A percentile compares a stretch with the other conserved stretches of the same genome.
Conservation (phyloP, 1,284 basidiomycete genomes). For the Tilletia walkeri region DNA sequence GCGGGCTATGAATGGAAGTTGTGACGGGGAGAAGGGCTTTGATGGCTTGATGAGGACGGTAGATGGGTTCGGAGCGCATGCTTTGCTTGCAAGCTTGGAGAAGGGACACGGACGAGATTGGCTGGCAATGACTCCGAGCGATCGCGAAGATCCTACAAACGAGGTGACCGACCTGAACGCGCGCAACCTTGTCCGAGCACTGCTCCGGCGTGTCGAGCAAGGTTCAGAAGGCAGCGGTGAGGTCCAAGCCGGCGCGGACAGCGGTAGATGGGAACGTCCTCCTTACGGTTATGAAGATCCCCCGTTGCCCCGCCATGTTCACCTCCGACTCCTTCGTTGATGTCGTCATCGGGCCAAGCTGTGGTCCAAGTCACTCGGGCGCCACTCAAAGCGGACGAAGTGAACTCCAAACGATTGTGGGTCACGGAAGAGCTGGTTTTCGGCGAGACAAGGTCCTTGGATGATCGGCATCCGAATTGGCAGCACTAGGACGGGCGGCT, state of each 20-base stretch:
- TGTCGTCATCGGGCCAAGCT: background rate
- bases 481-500: slow-evolving; percentile 1
- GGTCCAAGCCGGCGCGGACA: background rate
- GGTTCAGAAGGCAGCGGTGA: background rate
- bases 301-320: background rate
- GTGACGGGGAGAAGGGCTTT: background rate
- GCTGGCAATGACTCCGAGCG: background rate
- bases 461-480: background rate
- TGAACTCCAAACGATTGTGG: background rate
- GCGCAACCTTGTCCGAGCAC: background rate
- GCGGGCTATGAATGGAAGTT: background rate
- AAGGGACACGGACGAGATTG: background rate
- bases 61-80: background rate
- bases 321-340: background rate
- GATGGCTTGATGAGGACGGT: background rate
- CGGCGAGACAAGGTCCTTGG: background rate
- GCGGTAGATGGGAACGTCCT: slow-evolving; percentile 1
- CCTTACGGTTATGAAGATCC: background rate
- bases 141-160: slow-evolving; percentile 1
- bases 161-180: background rate
- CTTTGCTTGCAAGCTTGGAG: background rate
- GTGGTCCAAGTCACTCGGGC: background rate
- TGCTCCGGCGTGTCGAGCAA: background rate
- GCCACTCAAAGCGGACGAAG: background rate
- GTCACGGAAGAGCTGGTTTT: background rate